phyloP scores from a whole-genome alignment of 148 eudicot species.

The Rhododendron kiyosumense region DNA sequence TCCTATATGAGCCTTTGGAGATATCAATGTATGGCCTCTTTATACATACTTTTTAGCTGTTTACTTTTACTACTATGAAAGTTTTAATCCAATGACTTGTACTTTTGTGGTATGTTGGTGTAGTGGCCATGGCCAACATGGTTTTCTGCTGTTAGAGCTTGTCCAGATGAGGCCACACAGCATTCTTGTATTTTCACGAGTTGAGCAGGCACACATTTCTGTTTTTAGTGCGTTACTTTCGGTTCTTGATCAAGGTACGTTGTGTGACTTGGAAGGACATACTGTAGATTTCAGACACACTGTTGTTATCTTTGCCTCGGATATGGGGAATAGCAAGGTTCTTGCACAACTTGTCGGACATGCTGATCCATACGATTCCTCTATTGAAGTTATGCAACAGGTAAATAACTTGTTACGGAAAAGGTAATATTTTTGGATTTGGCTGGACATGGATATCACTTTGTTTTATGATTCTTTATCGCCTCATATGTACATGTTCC shows the following conservation, averaged over 20 bases:
- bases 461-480: background rate
- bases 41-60: background rate
- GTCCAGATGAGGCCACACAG: background rate
- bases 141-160: background rate
- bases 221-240: background rate
- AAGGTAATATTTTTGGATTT: too few relatives aligned
- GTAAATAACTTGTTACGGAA: too few relatives aligned
- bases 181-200: constrained; percentile 2
- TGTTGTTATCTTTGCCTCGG: background rate
- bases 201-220: background rate
- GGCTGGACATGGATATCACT: background rate
- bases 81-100: background rate
- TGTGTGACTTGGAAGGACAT: background rate
- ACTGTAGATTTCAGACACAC: background rate
- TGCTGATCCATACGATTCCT: too few relatives aligned
- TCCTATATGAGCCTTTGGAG: background rate
- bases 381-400: too few relatives aligned
- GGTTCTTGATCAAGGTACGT: background rate
- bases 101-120: background rate
- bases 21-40: background rate
- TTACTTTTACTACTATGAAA: background rate
- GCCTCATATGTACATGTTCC: background rate
- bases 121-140: background rate
- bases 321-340: too few relatives aligned
- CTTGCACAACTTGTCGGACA: too few relatives aligned